Evolutionary conservation across 208 protist species (phyloP).

Genomic region (Endotrypanum monterogeii): DNA sequence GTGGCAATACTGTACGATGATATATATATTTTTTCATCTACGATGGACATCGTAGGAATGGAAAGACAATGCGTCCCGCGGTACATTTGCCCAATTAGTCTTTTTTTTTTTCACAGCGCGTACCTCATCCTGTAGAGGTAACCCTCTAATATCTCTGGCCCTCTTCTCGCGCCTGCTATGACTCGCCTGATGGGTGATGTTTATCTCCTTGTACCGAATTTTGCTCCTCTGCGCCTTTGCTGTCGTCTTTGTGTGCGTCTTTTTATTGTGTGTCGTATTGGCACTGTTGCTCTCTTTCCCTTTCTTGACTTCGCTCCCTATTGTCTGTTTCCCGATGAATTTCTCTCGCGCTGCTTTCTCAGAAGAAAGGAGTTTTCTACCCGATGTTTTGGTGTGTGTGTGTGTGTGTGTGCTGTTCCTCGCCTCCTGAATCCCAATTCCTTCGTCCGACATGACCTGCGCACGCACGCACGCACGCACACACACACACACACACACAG

Average conservation of each 20-base stretch:
- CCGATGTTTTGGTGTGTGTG: not conserved
- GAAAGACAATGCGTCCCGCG: not conserved
- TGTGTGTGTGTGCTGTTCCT: too few species aligned
- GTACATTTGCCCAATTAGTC: too few species aligned
- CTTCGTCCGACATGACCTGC: too few species aligned
- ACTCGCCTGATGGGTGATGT: not conserved
- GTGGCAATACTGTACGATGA: not conserved
- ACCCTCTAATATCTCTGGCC: not conserved
- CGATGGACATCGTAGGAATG: not conserved
- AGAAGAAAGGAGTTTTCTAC: not conserved
- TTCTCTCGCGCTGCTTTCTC: not conserved
- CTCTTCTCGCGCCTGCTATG: too few species aligned
- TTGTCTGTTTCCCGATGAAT: not conserved
- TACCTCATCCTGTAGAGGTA: not conserved
- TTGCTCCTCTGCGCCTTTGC: not conserved
- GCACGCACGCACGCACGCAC: too few species aligned
- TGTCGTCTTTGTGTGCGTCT: not conserved
- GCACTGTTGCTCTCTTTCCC: not conserved
- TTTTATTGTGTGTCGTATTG: not conserved
- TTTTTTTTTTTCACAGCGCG: not conserved
- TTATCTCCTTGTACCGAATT: not conserved
- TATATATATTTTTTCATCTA: not conserved
- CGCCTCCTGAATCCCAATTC: too few species aligned
- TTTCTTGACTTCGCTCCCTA: not conserved
- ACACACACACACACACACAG: too few species aligned